phyloP scores from a whole-genome alignment of 306 rosid genomes.

The Rubus parviflorus region DNA sequence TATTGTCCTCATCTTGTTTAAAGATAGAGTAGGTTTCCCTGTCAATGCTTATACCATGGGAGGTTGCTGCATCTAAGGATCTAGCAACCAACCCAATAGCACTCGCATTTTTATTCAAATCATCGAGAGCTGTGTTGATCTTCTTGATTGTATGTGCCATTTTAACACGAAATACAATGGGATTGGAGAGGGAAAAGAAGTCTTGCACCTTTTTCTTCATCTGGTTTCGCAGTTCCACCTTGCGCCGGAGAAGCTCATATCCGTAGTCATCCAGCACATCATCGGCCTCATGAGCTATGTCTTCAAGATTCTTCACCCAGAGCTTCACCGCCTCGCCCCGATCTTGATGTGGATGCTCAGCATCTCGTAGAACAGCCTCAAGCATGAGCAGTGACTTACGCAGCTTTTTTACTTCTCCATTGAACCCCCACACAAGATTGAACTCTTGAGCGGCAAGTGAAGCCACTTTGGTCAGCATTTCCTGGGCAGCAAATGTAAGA shows the following conservation, averaged over 20 bases:
- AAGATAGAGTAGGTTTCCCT: neutral
- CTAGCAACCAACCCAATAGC: neutral
- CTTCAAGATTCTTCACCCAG: neutral
- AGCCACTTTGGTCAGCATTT: neutral
- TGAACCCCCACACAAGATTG: neutral
- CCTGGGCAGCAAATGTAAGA: neutral
- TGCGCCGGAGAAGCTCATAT: neutral
- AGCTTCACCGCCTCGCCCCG: neutral
- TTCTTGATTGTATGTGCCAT: too few relatives aligned
- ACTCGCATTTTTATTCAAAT: neutral
- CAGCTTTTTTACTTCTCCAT: neutral
- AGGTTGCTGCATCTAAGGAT: neutral
- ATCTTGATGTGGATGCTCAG: neutral
- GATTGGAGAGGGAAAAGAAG: neutral
- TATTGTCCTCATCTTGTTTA: neutral
- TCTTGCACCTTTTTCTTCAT: neutral
- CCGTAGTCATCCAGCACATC: neutral
- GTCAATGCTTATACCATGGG: neutral
- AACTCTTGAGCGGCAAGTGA: neutral
- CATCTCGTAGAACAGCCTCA: neutral
- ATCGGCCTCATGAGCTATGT: neutral
- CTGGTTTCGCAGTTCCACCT: constrained; percentile 1
- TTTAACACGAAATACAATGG: neutral
- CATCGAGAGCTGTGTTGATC: neutral
- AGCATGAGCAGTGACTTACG: neutral